Percentiles rank a stretch among this genome's conserved stretches.
Conservation (phyloP, 768 basidiomycete species). For the Agaricus subrufescens region DNA sequence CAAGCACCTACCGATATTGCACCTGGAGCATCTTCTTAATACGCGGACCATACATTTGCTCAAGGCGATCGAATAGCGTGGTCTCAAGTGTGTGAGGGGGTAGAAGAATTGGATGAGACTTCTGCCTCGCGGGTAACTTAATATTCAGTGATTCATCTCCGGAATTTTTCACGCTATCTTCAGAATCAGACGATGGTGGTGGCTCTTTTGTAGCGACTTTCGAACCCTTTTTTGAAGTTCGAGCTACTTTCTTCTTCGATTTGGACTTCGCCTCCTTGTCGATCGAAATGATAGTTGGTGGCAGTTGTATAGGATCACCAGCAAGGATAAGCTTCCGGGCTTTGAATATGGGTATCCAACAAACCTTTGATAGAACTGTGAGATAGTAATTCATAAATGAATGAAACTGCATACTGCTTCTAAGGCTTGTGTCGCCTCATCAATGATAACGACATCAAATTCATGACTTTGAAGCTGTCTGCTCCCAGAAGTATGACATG, state of each 20-base stretch:
- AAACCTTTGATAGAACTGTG: conserved; percentile 47
- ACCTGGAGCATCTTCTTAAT: conserved; percentile 86
- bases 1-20: conserved; percentile 73
- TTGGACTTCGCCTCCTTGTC: conserved; percentile 26
- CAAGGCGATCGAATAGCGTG: conserved; percentile 90
- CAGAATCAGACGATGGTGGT: conserved; percentile 2
- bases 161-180: conserved; percentile 1
- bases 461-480: conserved; percentile 68
- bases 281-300: conserved; percentile 83
- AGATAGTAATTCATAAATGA: conserved; percentile 6
- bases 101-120: conserved; percentile 24
- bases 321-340: conserved; percentile 86
- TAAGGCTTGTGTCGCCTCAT: conserved; percentile 95
- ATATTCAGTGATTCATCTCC: conserved; percentile 9
- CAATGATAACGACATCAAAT: conserved; percentile 94
- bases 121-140: conserved; percentile 11
- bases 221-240: not conserved
- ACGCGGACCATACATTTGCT: conserved; percentile 76
- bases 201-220: conserved; percentile 1
- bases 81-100: conserved; percentile 76
- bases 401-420: conserved; percentile 64
- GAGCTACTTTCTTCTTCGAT: not conserved
- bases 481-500: conserved; percentile 91
- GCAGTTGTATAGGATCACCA: conserved; percentile 94
- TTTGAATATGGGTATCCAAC: conserved; percentile 95